Percentiles rank a stretch among this genome's conserved stretches.
Conservation (phyloP, 192 early-diverging fungal species). For the Linnemannia zychae region DNA sequence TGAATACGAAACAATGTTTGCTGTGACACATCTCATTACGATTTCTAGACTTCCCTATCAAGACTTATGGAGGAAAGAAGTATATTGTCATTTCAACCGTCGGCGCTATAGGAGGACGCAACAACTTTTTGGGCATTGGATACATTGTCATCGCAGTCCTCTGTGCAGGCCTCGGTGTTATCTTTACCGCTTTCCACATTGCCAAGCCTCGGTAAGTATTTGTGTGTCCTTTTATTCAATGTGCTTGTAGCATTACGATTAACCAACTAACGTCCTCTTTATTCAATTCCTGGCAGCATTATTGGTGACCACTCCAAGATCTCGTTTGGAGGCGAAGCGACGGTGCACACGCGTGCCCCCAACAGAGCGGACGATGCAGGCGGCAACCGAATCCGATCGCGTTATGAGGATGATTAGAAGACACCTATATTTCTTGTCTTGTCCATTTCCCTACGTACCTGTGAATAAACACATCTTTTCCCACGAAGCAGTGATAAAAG, state of each 20-base stretch:
- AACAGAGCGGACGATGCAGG: slow-evolving; percentile 43
- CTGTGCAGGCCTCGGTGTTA: slow-evolving; percentile 89
- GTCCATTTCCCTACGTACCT: neutral
- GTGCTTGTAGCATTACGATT: neutral
- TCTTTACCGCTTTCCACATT: slow-evolving; percentile 92
- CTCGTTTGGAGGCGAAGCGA: slow-evolving; percentile 73
- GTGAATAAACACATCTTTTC: slow-evolving; percentile 1
- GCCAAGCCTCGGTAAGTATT: slow-evolving; percentile 87
- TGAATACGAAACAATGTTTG: too few species aligned
- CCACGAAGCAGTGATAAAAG: neutral
- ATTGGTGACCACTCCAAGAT: slow-evolving; percentile 83
- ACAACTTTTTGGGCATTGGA: slow-evolving; percentile 93
- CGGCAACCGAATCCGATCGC: slow-evolving; percentile 50
- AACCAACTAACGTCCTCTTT: neutral
- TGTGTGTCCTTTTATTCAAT: too few species aligned
- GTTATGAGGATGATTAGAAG: slow-evolving; percentile 48
- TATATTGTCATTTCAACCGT: slow-evolving; percentile 92
- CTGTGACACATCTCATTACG: slow-evolving; percentile 10
- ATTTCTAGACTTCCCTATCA: slow-evolving; percentile 89
- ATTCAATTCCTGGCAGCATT: slow-evolving; percentile 56
- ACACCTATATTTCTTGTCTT: neutral
- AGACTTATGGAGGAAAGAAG: slow-evolving; percentile 93
- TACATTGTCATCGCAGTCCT: slow-evolving; percentile 92
- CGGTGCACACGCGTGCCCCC: slow-evolving; percentile 24
- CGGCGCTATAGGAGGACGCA: slow-evolving; percentile 94